A percentile compares a stretch with the other conserved stretches of the same genome.
Evolutionary conservation across 176 grass and related monocot species (phyloP).

Genomic region (Carex parvula): DNA sequence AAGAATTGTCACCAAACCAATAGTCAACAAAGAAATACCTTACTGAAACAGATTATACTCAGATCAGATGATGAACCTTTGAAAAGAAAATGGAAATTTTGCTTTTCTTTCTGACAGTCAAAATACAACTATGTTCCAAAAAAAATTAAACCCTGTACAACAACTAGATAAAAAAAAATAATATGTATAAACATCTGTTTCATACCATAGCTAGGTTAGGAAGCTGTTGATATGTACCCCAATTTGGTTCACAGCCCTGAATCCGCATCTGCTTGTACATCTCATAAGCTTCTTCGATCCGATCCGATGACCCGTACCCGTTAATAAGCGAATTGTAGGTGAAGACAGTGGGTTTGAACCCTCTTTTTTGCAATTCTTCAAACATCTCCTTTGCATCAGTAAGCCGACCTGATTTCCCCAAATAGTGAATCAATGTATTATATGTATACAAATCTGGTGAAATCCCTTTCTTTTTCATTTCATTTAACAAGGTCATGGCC

Average conservation of each 20-base stretch:
- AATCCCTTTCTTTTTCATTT: slow-evolving; percentile 77
- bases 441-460: slow-evolving; percentile 77
- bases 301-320: slow-evolving; percentile 58
- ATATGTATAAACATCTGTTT: background rate
- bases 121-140: slow-evolving; percentile 36
- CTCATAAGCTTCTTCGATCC: slow-evolving; percentile 60
- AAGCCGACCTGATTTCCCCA: slow-evolving; percentile 65
- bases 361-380: slow-evolving; percentile 68
- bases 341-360: slow-evolving; percentile 77
- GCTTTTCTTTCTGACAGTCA: slow-evolving; percentile 21
- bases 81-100: background rate
- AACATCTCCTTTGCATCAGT: slow-evolving; percentile 77
- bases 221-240: slow-evolving; percentile 80
- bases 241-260: slow-evolving; percentile 70
- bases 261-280: slow-evolving; percentile 72
- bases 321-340: slow-evolving; percentile 91
- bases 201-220: slow-evolving; percentile 44
- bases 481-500: slow-evolving; percentile 52
- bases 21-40: background rate
- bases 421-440: slow-evolving; percentile 82
- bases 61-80: background rate
- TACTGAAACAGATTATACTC: background rate
- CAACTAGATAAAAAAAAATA: background rate
- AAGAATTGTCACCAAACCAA: background rate
- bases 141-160: slow-evolving; percentile 12